Evolutionary conservation across 208 protist genomes (phyloP), one percentile per base, ranked within the genome.

Genomic region (Tritrichomonas foetus): DNA sequence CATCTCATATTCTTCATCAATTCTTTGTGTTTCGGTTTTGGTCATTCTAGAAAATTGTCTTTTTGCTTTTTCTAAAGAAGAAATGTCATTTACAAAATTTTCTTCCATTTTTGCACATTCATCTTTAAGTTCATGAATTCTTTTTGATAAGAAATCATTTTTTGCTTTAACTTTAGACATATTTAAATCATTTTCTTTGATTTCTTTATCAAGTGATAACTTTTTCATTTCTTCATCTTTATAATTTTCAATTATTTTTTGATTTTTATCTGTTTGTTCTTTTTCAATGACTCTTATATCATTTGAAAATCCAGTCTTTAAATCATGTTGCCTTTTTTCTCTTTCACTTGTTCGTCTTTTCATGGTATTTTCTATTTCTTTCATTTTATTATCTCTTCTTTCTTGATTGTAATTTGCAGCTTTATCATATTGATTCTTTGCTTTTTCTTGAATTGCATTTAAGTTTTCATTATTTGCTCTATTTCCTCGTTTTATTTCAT

Each of bases 1-100:
- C 64, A 69, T 69, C 25, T 69, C 64, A 69, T n/a, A 69, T 69
- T 69, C 64, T 69, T 69, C 64, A 69, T 69, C 64, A 69, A 69
- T 11, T 69, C n/a, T n/a, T 33, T 33, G 11, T 30, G 5, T 30
- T 69, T 69, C 64, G 8, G 8, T 30, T 30, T 69, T 69, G 3
- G 11, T 69, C 27, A 8, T 69, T 69, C 64, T 69, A n/a, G 13
- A 8, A 69, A 69, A n/a, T 69, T 69, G 11, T 33, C 64, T 8
- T n/a, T 69, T 69, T n/a, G 64, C 64, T 69, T 69, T 69, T 33
- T 69, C 16, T 8, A n/a, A 69, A 33, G 64, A 69, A n/a, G 64
- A 16, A 25, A 69, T 69, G 3, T n/a, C 22, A 69, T 69, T 69
- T 69, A n/a, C 20, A 33, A n/a, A 33, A 69, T n/a, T n/a, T 33